These are phyloP conservation scores for Secale cereale DNA, from an alignment of 176 grass and related monocot genomes.

Conservation along the genomic window DNA sequence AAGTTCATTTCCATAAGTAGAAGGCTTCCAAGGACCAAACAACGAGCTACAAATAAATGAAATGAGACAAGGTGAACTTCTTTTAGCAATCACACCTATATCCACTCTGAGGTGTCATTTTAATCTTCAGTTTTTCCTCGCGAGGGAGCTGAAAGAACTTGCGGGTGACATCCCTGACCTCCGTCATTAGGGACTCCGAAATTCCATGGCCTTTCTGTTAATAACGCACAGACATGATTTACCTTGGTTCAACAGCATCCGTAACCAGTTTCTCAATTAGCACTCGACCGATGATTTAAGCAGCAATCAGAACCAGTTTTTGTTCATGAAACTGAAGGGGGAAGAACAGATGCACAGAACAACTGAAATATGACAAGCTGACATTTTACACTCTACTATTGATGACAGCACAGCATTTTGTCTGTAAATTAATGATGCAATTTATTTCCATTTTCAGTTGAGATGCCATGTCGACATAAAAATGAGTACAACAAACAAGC, in stretches of 20 bases:
- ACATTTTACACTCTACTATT: neutral
- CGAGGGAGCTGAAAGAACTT: slow-evolving; percentile 74
- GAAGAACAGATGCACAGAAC: neutral
- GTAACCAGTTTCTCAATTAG: neutral
- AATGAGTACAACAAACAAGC: no score
- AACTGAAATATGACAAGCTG: neutral
- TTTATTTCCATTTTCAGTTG: neutral
- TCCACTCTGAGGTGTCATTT: slow-evolving; percentile 73
- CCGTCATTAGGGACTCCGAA: slow-evolving; percentile 56
- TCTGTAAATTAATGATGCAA: neutral
- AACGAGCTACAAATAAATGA: neutral
- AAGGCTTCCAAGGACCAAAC: neutral
- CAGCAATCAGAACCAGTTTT: neutral
- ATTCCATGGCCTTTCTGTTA: slow-evolving; percentile 86
- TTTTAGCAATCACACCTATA: slow-evolving; percentile 48
- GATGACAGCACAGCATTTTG: neutral
- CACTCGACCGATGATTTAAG: neutral
- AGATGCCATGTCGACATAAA: neutral
- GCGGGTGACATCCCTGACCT: slow-evolving; percentile 64
- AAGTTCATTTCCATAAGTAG: neutral
- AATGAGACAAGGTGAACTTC: neutral
- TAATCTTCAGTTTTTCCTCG: slow-evolving; percentile 90
- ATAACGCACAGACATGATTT: neutral
- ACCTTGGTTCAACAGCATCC: neutral
- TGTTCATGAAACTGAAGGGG: neutral